A percentile compares a stretch with the other conserved stretches of the same genome.
phyloP scores from a whole-genome alignment of 192 early-diverging fungal species.

The Borealophlyctis nickersoniae region DNA sequence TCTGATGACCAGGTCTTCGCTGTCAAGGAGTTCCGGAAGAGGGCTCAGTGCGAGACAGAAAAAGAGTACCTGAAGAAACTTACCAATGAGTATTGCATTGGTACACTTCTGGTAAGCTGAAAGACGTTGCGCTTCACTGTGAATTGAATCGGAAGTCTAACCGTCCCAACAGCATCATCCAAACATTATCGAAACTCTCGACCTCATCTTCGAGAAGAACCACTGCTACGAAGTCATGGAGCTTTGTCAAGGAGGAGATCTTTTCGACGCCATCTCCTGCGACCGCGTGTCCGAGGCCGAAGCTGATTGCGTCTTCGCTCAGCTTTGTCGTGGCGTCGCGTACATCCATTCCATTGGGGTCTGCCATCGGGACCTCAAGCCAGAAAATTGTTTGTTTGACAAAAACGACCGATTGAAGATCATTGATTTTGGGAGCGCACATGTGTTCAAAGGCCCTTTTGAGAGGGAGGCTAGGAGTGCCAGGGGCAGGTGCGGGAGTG shows the following conservation, averaged over 20 bases:
- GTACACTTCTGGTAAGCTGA: background rate
- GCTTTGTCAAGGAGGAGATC: constrained; percentile 84
- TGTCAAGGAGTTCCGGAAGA: constrained; percentile 11
- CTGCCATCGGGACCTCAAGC: constrained; percentile 65
- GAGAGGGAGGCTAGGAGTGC: constrained; percentile 63
- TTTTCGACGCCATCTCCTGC: constrained; percentile 49
- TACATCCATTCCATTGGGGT: constrained; percentile 89
- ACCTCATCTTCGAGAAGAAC: constrained; percentile 14
- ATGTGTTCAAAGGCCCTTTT: constrained; percentile 82
- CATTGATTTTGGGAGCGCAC: constrained; percentile 95
- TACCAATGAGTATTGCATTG: constrained; percentile 18
- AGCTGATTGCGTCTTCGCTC: constrained; percentile 72
- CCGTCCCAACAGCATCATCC: constrained; percentile 15
- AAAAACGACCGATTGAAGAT: constrained; percentile 72
- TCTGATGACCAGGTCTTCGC: background rate
- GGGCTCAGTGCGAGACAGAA: background rate
- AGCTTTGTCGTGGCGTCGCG: constrained; percentile 76
- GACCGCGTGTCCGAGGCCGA: constrained; percentile 41
- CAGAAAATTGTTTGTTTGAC: constrained; percentile 85
- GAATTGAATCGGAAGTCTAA: background rate
- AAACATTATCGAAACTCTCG: constrained; percentile 22
- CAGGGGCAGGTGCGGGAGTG: constrained; percentile 81
- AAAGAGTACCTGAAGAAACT: constrained; percentile 16
- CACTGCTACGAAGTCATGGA: constrained; percentile 67
- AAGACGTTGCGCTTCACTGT: background rate